These are phyloP conservation scores for Exophiala sp. DNA, from an alignment of 2,329 filamentous ascomycete genomes.

Conservation along the genomic window DNA sequence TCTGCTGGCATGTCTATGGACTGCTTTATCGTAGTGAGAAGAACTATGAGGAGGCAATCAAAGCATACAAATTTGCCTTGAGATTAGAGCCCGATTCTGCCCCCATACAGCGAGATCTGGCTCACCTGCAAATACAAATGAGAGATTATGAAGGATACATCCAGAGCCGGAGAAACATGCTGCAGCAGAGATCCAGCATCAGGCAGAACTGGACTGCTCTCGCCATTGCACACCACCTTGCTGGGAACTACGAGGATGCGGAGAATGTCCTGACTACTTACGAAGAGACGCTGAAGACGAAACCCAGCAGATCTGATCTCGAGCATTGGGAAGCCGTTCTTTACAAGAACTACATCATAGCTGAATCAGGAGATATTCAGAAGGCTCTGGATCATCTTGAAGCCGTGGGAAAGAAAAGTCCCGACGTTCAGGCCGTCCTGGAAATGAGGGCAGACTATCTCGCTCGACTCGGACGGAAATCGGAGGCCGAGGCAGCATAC, in stretches of 20 bases:
- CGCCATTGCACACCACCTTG: conserved; percentile 84
- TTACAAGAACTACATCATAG: conserved; percentile 94
- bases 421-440: conserved; percentile 78
- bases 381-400: conserved; percentile 83
- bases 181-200: conserved; percentile 72
- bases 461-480: conserved; percentile 65
- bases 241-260: conserved; percentile 76
- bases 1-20: conserved; percentile 99
- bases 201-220: conserved; percentile 97
- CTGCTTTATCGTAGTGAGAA: conserved; percentile 87
- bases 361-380: conserved; percentile 76
- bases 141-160: conserved; percentile 92
- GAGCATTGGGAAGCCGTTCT: conserved; percentile 90
- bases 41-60: conserved; percentile 98
- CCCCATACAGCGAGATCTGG: conserved; percentile 90
- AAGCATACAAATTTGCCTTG: conserved; percentile 95
- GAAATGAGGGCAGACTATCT: conserved; percentile 83
- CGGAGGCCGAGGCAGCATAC: conserved; percentile 78
- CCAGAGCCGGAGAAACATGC: conserved; percentile 79
- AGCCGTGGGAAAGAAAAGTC: conserved; percentile 64
- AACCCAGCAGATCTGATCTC: conserved; percentile 67
- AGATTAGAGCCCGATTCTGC: conserved; percentile 87
- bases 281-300: conserved; percentile 80
- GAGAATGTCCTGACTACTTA: conserved; percentile 88
- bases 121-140: conserved; percentile 91